A percentile compares a stretch with the other conserved stretches of the same genome.
Evolutionary conservation across 108 stramenopile species (phyloP).

Genomic region (Nitzschia sp.): DNA sequence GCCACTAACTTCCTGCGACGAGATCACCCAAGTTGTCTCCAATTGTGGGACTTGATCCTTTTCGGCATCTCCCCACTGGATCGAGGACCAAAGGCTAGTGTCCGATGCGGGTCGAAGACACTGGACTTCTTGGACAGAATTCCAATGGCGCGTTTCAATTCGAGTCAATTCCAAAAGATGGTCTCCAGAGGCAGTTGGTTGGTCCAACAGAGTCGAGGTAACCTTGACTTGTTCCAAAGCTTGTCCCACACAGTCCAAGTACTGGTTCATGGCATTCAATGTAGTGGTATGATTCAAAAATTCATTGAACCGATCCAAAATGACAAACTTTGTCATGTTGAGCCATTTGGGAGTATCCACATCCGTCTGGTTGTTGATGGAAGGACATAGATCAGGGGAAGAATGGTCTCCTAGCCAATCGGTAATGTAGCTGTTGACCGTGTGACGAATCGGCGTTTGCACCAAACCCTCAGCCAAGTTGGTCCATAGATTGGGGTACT

Average conservation of each 20-base stretch:
- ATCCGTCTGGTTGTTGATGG: not conserved
- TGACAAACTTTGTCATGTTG: slow-evolving; percentile 31
- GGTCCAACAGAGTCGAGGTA: not conserved
- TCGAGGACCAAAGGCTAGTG: slow-evolving; percentile 14
- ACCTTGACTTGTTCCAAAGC: slow-evolving; percentile 10
- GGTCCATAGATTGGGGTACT: slow-evolving; percentile 54
- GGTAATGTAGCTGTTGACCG: slow-evolving; percentile 35
- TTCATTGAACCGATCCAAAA: slow-evolving; percentile 43
- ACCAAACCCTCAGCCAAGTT: slow-evolving; percentile 40
- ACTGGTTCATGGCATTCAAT: slow-evolving; percentile 42
- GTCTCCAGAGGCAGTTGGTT: not conserved
- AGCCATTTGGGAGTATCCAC: slow-evolving; percentile 18
- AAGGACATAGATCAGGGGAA: not conserved
- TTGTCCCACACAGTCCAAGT: slow-evolving; percentile 44
- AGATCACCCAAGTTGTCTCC: not conserved
- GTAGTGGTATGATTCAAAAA: slow-evolving; percentile 37
- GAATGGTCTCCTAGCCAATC: slow-evolving; percentile 30
- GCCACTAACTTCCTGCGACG: not conserved
- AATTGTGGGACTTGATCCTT: slow-evolving; percentile 13
- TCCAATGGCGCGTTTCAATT: slow-evolving; percentile 40
- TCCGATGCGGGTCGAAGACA: slow-evolving; percentile 20
- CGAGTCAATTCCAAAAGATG: not conserved
- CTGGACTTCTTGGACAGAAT: slow-evolving; percentile 32
- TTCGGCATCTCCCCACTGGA: slow-evolving; percentile 8
- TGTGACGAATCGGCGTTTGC: slow-evolving; percentile 26